Percentiles rank a stretch among this genome's conserved stretches.
These are phyloP conservation scores for Termitomyces sp. DNA, from an alignment of 768 basidiomycete genomes.

Conservation along the genomic window DNA sequence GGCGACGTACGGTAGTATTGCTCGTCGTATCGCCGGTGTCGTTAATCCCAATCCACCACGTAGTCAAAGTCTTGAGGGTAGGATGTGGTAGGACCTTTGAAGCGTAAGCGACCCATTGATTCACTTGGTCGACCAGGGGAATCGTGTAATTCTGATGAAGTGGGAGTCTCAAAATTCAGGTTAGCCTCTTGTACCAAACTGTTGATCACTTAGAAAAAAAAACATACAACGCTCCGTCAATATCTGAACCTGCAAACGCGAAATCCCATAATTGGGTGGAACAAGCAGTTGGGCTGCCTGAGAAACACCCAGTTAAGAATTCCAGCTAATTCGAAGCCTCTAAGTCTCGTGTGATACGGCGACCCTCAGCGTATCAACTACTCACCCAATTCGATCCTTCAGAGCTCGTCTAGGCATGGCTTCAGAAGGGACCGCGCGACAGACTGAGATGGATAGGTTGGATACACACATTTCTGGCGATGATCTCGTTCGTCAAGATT, in stretches of 20 bases:
- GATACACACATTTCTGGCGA: not conserved
- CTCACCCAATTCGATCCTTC: conserved; percentile 8
- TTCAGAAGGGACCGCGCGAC: not conserved
- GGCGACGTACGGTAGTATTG: conserved; percentile 33
- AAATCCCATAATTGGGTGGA: conserved; percentile 52
- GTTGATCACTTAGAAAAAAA: conserved; percentile 1
- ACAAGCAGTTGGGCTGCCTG: conserved; percentile 43
- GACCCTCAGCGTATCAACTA: not conserved
- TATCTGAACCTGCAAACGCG: conserved; percentile 54
- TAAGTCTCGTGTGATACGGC: not conserved
- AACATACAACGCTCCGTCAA: conserved; percentile 36
- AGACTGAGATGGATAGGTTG: not conserved
- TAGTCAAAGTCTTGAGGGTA: conserved; percentile 39
- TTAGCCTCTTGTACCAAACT: not conserved
- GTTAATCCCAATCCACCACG: conserved; percentile 63
- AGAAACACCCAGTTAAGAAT: conserved; percentile 51
- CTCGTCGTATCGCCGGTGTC: conserved; percentile 51
- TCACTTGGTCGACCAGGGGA: conserved; percentile 47
- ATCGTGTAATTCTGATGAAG: conserved; percentile 46
- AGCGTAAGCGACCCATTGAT: conserved; percentile 46
- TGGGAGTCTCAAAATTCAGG: not conserved
- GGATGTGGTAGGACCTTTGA: conserved; percentile 45
- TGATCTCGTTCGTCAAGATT: conserved; percentile 41
- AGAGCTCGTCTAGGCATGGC: not conserved
- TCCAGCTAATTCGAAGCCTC: conserved; percentile 36